Base-by-base conservation (phyloP, 2,329 filamentous ascomycete genomes). In the Fusarium nematophilum region DNA sequence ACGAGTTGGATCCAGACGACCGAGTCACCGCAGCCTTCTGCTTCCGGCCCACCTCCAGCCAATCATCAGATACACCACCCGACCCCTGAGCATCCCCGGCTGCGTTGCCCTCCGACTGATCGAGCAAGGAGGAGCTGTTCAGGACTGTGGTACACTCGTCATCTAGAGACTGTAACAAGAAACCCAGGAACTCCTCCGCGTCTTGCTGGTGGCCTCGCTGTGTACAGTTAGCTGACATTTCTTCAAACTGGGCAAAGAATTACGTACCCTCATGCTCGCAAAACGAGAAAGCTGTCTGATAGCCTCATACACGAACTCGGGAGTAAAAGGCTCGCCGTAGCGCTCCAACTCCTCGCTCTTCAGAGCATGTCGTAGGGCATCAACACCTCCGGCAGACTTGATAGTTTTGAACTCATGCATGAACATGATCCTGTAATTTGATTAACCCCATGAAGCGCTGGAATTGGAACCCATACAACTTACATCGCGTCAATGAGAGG, bases 181-280 rank as follows among this genome's bases (percentile, higher is more conserved):
- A 96, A 1, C 93, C 94, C 18, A 99, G 81, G 66, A 99, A 99
- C 71, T 99, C 95, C 72, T 99, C 93, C 1, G 95, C 95, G 78
- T 99, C 95, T 80, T 99, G 94, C 74, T 99, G 95, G 68, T 97
- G 94, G 13, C 95, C 95, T 57, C 93, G 90, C 89, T 93, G 62
- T 45, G 50, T 76, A 1, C 18, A 34, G 39, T 64, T 36, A 65
- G 40, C 17, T 26, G 39, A 9, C 8, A 14, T 4, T n/a, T 21
- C 18, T n/a, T 25, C 2, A 27, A 4, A 21, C 8, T 14, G 10
- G n/a, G 5, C 18, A 9, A 9, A 17, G 11, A n/a, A 15, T 8
- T 31, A 79, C 88, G 75, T 81, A 93, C 90, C 73, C 91, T 89
- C 93, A 99, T 97, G 71, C 90, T 91, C 18, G 91, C 89, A 75